Percentiles rank a stretch among this genome's conserved stretches.
These are phyloP conservation scores for Mucor circinelloides DNA, from an alignment of 371 early-diverging fungal species.

Conservation along the genomic window DNA sequence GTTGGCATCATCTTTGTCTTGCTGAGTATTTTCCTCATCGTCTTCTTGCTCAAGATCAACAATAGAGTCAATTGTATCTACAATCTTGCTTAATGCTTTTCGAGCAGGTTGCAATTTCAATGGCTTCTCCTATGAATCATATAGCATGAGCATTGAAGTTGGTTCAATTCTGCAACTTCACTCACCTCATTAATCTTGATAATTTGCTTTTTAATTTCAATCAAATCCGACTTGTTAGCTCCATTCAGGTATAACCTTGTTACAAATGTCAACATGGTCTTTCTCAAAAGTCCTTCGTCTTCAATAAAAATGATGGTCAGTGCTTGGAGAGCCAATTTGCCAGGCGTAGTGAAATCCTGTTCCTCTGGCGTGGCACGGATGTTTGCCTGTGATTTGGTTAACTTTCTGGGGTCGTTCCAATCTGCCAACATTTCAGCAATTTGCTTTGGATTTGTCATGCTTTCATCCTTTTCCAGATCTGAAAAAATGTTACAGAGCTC, in stretches of 20 bases:
- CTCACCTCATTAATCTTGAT: slow-evolving; percentile 39
- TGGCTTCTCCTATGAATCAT: not conserved
- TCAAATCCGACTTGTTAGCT: slow-evolving; percentile 23
- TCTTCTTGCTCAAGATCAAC: not conserved
- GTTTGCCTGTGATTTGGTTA: slow-evolving; percentile 35
- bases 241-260: slow-evolving; percentile 39
- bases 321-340: slow-evolving; percentile 41
- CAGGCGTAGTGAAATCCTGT: slow-evolving; percentile 20
- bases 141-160: not conserved
- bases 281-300: slow-evolving; percentile 25
- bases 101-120: slow-evolving; percentile 8
- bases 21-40: not conserved
- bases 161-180: not conserved
- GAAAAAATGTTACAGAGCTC: slow-evolving; percentile 37
- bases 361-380: not conserved
- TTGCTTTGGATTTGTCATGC: slow-evolving; percentile 54
- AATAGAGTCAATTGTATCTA: not conserved
- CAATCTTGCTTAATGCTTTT: not conserved
- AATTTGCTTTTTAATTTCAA: slow-evolving; percentile 26
- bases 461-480: slow-evolving; percentile 43
- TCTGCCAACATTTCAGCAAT: slow-evolving; percentile 62
- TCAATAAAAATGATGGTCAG: slow-evolving; percentile 35
- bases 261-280: slow-evolving; percentile 44
- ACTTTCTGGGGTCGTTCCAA: slow-evolving; percentile 61
- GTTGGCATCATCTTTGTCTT: not conserved